These are phyloP conservation scores for Globisporangium cederbergense DNA, from an alignment of 352 stramenopile genomes.

Conservation along the genomic window DNA sequence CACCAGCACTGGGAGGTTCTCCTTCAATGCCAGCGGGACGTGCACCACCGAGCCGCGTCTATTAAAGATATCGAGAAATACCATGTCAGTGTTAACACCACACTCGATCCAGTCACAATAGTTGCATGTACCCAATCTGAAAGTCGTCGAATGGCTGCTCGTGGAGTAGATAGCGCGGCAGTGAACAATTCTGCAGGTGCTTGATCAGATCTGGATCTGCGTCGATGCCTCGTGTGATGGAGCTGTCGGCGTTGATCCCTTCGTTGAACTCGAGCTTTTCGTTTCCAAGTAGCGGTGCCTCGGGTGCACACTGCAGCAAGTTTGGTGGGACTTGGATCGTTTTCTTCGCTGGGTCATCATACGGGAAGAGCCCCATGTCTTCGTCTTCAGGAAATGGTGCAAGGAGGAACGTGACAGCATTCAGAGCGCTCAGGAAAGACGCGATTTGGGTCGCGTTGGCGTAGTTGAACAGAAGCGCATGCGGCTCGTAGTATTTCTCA, in stretches of 20 bases:
- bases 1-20: constrained; percentile 10
- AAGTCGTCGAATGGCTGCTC: constrained; percentile 31
- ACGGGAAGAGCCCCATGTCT: background rate
- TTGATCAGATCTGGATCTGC: constrained; percentile 48
- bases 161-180: constrained; percentile 48
- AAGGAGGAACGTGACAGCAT: constrained; percentile 65
- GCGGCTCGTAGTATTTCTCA: constrained; percentile 59
- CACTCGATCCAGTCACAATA: background rate
- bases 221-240: constrained; percentile 23
- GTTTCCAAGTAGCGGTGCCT: constrained; percentile 32
- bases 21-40: constrained; percentile 13
- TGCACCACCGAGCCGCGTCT: constrained; percentile 18
- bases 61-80: background rate
- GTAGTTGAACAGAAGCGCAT: constrained; percentile 69
- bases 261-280: constrained; percentile 15
- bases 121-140: constrained; percentile 34
- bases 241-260: constrained; percentile 23
- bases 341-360: constrained; percentile 2
- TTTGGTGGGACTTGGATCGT: constrained; percentile 39
- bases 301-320: constrained; percentile 47
- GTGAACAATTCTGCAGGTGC: constrained; percentile 42
- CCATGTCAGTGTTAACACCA: background rate
- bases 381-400: constrained; percentile 23
- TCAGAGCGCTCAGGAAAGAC: constrained; percentile 63
- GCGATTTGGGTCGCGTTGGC: constrained; percentile 42